phyloP scores from a whole-genome alignment of 495 filamentous ascomycete genomes.

The Penicillium subrubescens region DNA sequence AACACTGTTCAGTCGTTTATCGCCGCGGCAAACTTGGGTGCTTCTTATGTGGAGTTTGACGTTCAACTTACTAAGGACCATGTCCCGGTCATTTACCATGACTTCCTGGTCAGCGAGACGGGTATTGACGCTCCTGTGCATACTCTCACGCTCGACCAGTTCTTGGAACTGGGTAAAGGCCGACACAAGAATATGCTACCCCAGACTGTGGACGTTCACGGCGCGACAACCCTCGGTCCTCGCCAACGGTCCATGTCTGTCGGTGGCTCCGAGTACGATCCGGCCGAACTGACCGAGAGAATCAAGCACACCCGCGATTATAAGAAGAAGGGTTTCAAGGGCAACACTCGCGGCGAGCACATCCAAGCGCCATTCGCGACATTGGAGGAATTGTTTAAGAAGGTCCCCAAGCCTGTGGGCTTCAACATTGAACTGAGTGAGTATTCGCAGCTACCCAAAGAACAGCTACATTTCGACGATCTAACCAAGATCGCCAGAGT shows the following conservation, averaged over 20 bases:
- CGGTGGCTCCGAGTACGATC: conserved; percentile 53
- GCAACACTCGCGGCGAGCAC: conserved; percentile 87
- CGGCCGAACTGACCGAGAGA: conserved; percentile 73
- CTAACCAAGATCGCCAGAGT: conserved; percentile 57
- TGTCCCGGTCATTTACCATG: conserved; percentile 98
- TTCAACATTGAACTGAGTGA: conserved; percentile 98
- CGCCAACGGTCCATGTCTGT: conserved; percentile 60
- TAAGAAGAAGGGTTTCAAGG: conserved; percentile 93
- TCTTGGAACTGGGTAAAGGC: conserved; percentile 75
- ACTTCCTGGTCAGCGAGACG: conserved; percentile 97
- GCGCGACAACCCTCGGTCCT: conserved; percentile 21
- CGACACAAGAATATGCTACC: conserved; percentile 21
- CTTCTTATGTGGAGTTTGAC: conserved; percentile 90
- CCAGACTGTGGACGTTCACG: conserved; percentile 17
- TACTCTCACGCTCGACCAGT: conserved; percentile 88
- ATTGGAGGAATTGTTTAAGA: conserved; percentile 86
- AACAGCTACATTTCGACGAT: conserved; percentile 32
- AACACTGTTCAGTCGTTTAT: conserved; percentile 96
- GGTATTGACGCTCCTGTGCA: conserved; percentile 98
- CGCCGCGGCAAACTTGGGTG: conserved; percentile 89
- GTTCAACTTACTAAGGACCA: conserved; percentile 98
- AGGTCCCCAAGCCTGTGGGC: conserved; percentile 76
- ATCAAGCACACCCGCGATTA: conserved; percentile 98
- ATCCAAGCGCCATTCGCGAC: conserved; percentile 96
- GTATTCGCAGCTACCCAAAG: conserved; percentile 28